Conservation (phyloP, 2,329 filamentous ascomycete genomes). For the Aspergillus sp. region DNA sequence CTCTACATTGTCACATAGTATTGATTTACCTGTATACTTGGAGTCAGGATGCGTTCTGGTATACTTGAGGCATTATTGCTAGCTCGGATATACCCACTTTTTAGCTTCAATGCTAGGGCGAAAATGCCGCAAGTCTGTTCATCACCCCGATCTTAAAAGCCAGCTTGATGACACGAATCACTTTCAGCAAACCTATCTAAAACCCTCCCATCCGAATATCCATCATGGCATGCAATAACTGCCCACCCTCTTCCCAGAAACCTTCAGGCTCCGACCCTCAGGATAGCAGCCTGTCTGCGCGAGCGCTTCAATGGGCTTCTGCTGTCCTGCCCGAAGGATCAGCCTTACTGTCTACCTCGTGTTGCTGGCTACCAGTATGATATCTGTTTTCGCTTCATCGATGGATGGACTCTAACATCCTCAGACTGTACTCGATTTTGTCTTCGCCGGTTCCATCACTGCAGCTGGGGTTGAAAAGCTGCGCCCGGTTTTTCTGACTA, state of each 20-base stretch:
- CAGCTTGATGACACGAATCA: no score
- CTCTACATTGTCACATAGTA: no score
- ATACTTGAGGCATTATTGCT: no score
- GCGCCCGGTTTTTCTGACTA: constrained; percentile 11
- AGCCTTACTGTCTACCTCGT: constrained; percentile 14
- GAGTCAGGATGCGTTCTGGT: no score
- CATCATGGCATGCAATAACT: not conserved
- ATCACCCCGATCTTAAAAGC: no score
- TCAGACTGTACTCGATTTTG: constrained; percentile 15
- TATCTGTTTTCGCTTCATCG: not conserved
- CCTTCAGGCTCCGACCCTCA: not conserved
- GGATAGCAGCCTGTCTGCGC: not conserved
- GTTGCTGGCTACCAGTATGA: constrained; percentile 17
- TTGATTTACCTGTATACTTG: no score
- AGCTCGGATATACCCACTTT: no score
- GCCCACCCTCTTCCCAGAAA: not conserved
- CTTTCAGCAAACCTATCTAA: no score
- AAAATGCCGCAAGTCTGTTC: no score
- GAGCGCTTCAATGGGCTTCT: not conserved
- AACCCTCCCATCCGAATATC: not conserved
- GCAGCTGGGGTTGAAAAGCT: constrained; percentile 13
- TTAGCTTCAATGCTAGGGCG: no score
- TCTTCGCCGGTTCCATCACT: constrained; percentile 18
- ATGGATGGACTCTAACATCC: not conserved
- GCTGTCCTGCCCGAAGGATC: constrained; percentile 14